phyloP scores from a whole-genome alignment of 2,329 filamentous ascomycete species.

The Aspergillus sp. region DNA sequence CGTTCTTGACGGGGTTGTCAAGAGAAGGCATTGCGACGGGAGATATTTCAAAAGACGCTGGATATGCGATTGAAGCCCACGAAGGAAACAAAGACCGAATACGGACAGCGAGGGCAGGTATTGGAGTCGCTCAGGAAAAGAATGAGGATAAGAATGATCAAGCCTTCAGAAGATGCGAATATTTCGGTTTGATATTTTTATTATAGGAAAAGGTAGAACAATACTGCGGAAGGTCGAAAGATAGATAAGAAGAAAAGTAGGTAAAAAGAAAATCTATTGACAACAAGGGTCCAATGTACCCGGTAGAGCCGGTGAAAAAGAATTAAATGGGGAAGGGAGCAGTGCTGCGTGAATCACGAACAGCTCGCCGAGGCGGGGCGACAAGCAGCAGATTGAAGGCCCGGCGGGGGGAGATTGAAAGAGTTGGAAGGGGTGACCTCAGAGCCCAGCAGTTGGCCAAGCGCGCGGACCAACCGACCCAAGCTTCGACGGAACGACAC shows the following conservation, averaged over 20 bases:
- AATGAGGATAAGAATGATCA: not conserved
- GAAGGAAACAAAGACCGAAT: not conserved
- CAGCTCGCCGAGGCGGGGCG: not conserved
- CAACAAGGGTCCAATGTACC: not conserved
- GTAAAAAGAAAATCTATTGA: not conserved
- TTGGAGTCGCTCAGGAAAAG: not conserved
- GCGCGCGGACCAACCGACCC: conserved; percentile 19
- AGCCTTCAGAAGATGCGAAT: not conserved
- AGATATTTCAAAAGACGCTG: not conserved
- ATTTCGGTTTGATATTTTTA: not conserved
- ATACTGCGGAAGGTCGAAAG: not conserved
- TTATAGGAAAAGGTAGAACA: not conserved
- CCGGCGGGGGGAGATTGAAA: conserved; percentile 6
- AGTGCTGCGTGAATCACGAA: not conserved
- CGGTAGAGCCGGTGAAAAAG: not conserved
- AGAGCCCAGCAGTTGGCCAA: conserved; percentile 14
- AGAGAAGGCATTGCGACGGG: conserved; percentile 32
- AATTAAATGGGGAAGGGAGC: not conserved
- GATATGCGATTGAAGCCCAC: not conserved
- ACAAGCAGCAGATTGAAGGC: not conserved
- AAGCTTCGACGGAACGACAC: conserved; percentile 13
- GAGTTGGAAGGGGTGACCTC: conserved; percentile 13
- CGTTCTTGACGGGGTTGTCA: conserved; percentile 32
- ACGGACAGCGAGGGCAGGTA: not conserved
- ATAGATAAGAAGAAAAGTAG: not conserved